phyloP scores from a whole-genome alignment of 495 filamentous ascomycete species.

The Parachaetomium inaequale region DNA sequence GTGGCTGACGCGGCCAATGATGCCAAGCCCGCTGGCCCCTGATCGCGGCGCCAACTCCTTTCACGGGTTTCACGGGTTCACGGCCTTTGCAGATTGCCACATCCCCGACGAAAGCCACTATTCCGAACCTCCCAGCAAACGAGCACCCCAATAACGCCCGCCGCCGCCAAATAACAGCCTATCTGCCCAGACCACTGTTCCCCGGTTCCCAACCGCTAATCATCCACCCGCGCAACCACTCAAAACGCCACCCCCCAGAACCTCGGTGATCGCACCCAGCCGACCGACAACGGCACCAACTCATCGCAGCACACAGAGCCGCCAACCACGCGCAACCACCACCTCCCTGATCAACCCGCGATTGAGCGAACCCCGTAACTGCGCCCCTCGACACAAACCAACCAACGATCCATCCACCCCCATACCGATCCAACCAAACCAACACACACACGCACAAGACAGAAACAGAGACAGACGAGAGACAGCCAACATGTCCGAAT shows the following conservation, averaged over 20 bases:
- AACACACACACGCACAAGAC: background rate
- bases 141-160: background rate
- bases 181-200: background rate
- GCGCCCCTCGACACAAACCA: too few species aligned
- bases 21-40: constrained; percentile 11
- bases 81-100: constrained; percentile 10
- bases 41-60: constrained; percentile 8
- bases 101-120: background rate
- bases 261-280: too few species aligned
- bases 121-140: background rate
- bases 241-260: background rate
- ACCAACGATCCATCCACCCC: background rate
- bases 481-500: constrained; percentile 70
- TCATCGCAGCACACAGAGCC: background rate
- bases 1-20: constrained; percentile 16
- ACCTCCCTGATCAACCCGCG: too few species aligned
- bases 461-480: background rate
- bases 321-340: background rate
- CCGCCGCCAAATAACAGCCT: background rate
- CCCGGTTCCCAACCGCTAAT: background rate
- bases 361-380: too few species aligned
- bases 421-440: background rate
- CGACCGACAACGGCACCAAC: background rate
- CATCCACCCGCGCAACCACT: background rate
- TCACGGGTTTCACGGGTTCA: background rate